These are phyloP conservation scores for Flaveria brownii DNA, from an alignment of 129 eudicot genomes.

Conservation along the genomic window DNA sequence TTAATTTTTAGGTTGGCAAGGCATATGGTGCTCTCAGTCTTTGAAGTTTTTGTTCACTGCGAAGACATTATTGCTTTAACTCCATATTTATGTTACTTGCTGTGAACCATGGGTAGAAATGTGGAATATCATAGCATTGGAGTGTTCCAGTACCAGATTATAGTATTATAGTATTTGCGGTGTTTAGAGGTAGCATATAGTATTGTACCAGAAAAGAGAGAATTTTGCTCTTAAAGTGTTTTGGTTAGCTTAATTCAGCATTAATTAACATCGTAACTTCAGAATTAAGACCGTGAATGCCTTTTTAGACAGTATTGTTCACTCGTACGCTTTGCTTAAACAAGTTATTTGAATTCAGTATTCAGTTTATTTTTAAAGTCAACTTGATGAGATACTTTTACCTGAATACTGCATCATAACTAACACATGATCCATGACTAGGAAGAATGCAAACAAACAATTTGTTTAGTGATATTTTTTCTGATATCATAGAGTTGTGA, in stretches of 20 bases:
- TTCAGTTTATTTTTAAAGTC: not conserved
- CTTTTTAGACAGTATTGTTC: not conserved
- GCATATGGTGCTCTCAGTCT: constrained; percentile 82
- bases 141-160: constrained; percentile 23
- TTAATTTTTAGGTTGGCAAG: constrained; percentile 85
- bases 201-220: not conserved
- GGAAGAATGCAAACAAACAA: constrained; percentile 9
- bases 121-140: constrained; percentile 25
- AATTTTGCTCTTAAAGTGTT: not conserved
- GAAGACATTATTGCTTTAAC: constrained; percentile 67
- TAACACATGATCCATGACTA: not conserved
- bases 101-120: constrained; percentile 37
- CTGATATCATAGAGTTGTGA: not conserved
- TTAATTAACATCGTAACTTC: not conserved
- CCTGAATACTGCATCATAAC: not conserved
- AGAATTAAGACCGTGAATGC: not conserved
- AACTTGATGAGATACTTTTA: constrained; percentile 4
- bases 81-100: constrained; percentile 41
- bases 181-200: constrained; percentile 5
- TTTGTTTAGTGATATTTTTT: not conserved
- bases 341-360: not conserved
- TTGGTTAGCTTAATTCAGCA: not conserved
- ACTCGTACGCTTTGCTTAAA: not conserved
- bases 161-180: not conserved
- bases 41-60: constrained; percentile 66